These are phyloP conservation scores for Ustilago nuda DNA, from an alignment of 1,284 basidiomycete species.

Conservation along the genomic window DNA sequence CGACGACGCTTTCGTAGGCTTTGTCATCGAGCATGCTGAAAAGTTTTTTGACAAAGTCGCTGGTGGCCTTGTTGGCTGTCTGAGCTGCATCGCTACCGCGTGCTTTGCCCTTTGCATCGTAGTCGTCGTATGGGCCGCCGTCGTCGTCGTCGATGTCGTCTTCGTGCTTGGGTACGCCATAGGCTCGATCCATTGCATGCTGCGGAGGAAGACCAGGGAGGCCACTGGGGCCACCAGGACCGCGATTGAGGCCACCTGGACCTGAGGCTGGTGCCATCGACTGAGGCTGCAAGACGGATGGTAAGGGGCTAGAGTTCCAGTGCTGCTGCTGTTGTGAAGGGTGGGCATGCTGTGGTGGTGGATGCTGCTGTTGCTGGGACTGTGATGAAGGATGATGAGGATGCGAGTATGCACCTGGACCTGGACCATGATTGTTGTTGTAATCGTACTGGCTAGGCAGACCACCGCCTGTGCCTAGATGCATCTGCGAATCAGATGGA, in stretches of 20 bases:
- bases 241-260: slow-evolving; percentile 6
- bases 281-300: slow-evolving; percentile 43
- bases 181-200: slow-evolving; percentile 25
- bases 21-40: slow-evolving; percentile 90
- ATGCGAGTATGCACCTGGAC: slow-evolving; percentile 17
- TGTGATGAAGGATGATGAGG: slow-evolving; percentile 30
- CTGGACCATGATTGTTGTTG: slow-evolving; percentile 14
- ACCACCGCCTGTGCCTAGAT: slow-evolving; percentile 14
- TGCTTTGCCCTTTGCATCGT: slow-evolving; percentile 32
- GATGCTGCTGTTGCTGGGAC: slow-evolving; percentile 22
- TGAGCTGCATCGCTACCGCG: slow-evolving; percentile 25
- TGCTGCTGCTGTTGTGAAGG: slow-evolving; percentile 24
- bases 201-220: slow-evolving; percentile 3
- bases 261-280: slow-evolving; percentile 7
- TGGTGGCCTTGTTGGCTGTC: slow-evolving; percentile 50
- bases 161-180: slow-evolving; percentile 22
- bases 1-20: slow-evolving; percentile 80
- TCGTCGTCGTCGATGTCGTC: slow-evolving; percentile 48
- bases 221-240: slow-evolving; percentile 4
- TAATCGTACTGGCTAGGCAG: slow-evolving; percentile 29
- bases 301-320: slow-evolving; percentile 36
- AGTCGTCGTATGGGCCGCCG: slow-evolving; percentile 30
- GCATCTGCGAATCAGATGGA: slow-evolving; percentile 26
- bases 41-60: slow-evolving; percentile 94
- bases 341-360: slow-evolving; percentile 16